These are phyloP conservation scores for Linnemannia zychae DNA, from an alignment of 192 early-diverging fungal genomes.

Conservation along the genomic window DNA sequence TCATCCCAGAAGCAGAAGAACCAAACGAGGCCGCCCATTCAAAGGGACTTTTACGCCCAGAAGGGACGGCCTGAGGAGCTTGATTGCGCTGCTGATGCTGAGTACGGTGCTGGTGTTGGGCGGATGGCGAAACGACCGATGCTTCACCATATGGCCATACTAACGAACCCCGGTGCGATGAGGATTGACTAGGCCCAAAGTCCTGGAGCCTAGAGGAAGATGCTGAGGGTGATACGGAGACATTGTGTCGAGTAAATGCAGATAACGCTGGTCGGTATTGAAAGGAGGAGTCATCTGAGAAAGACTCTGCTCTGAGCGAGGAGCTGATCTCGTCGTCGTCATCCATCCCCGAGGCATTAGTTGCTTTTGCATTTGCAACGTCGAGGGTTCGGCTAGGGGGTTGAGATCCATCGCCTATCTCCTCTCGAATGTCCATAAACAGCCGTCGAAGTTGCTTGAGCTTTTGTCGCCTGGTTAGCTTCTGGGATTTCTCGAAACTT, in stretches of 20 bases:
- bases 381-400: neutral
- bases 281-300: conserved; percentile 41
- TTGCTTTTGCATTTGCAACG: neutral
- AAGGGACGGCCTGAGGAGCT: neutral
- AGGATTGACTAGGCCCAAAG: neutral
- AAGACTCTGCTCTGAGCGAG: conserved; percentile 36
- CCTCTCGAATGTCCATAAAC: conserved; percentile 52
- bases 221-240: neutral
- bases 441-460: conserved; percentile 41
- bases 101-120: neutral
- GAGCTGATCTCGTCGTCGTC: conserved; percentile 15
- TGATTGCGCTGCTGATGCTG: neutral
- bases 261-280: conserved; percentile 32
- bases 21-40: conserved; percentile 47
- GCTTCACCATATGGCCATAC: neutral
- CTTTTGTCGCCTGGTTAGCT: conserved; percentile 39
- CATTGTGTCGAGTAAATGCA: neutral
- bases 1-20: conserved; percentile 38
- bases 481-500: neutral
- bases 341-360: neutral
- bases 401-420: conserved; percentile 35
- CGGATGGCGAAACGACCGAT: neutral
- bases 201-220: neutral
- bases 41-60: conserved; percentile 51
- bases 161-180: neutral